Percentiles rank a stretch among this genome's conserved stretches.
phyloP scores from a whole-genome alignment of 192 early-diverging fungal species.

The Oehlia diaphana region DNA sequence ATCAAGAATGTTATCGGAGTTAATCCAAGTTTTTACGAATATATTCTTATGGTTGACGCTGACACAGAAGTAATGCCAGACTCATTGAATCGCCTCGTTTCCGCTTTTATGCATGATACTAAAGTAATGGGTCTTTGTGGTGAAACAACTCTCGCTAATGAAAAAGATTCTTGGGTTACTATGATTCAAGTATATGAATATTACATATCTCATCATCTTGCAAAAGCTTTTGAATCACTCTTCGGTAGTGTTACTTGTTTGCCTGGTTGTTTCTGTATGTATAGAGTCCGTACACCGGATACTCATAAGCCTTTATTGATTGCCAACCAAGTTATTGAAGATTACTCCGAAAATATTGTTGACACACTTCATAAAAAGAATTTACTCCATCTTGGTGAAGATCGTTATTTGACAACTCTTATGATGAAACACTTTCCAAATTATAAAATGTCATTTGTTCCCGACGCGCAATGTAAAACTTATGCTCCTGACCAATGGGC shows the following conservation, averaged over 20 bases:
- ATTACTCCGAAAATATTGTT: constrained; percentile 92
- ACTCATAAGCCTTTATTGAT: constrained; percentile 91
- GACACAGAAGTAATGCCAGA: constrained; percentile 92
- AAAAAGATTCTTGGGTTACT: constrained; percentile 90
- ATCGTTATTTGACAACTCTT: constrained; percentile 94
- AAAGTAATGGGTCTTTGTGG: constrained; percentile 95
- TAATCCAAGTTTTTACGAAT: constrained; percentile 94
- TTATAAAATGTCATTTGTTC: constrained; percentile 90
- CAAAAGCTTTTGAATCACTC: constrained; percentile 97
- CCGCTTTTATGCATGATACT: constrained; percentile 86
- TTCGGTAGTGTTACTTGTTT: constrained; percentile 98
- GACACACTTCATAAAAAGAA: constrained; percentile 99
- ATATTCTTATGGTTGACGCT: constrained; percentile 96
- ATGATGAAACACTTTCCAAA: constrained; percentile 98
- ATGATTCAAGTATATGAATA: constrained; percentile 99
- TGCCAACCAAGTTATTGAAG: constrained; percentile 83
- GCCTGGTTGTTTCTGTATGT: constrained; percentile 99
- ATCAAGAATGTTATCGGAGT: constrained; percentile 99
- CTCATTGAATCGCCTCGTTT: constrained; percentile 90
- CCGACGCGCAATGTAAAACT: constrained; percentile 92
- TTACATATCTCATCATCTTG: constrained; percentile 95
- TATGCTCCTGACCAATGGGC: constrained; percentile 92
- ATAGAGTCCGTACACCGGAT: constrained; percentile 87
- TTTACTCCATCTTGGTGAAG: constrained; percentile 96
- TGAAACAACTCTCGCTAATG: constrained; percentile 92